Percentiles rank a stretch among this genome's conserved stretches.
These are phyloP conservation scores for Teratosphaeria epicoccoides DNA, from an alignment of 2,329 filamentous ascomycete genomes.

Conservation along the genomic window DNA sequence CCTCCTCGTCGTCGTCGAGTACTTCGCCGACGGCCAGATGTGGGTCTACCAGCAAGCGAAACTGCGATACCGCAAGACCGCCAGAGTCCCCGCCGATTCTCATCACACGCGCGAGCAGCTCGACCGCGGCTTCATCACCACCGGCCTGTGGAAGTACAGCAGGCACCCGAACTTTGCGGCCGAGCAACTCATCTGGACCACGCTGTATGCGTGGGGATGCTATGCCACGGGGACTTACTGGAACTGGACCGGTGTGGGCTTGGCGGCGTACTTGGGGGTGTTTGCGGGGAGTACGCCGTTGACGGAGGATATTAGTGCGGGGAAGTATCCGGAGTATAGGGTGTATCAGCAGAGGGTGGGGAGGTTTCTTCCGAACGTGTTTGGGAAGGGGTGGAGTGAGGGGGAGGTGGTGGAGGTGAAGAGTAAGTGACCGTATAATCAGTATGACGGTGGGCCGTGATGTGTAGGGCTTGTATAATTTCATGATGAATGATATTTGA, in stretches of 20 bases:
- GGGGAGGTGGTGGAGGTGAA: slow-evolving; percentile 12
- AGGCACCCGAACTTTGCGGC: slow-evolving; percentile 92
- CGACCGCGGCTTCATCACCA: slow-evolving; percentile 78
- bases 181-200: slow-evolving; percentile 83
- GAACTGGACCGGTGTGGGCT: slow-evolving; percentile 70
- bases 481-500: neutral
- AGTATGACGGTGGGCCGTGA: neutral
- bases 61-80: slow-evolving; percentile 59
- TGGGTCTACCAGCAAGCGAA: slow-evolving; percentile 86
- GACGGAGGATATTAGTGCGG: slow-evolving; percentile 68
- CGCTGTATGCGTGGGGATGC: slow-evolving; percentile 80
- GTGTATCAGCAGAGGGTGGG: slow-evolving; percentile 75
- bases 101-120: slow-evolving; percentile 56
- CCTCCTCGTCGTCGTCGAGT: slow-evolving; percentile 54
- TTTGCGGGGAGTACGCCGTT: slow-evolving; percentile 86
- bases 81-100: slow-evolving; percentile 50
- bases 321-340: slow-evolving; percentile 81
- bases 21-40: slow-evolving; percentile 82
- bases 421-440: neutral
- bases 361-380: slow-evolving; percentile 61
- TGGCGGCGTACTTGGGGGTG: slow-evolving; percentile 58
- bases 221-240: slow-evolving; percentile 58
- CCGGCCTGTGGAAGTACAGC: slow-evolving; percentile 76
- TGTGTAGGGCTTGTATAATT: neutral
- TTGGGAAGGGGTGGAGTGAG: slow-evolving; percentile 24